These are phyloP conservation scores for Musa beccarii DNA, from an alignment of 176 grass and related monocot species.

Conservation along the genomic window DNA sequence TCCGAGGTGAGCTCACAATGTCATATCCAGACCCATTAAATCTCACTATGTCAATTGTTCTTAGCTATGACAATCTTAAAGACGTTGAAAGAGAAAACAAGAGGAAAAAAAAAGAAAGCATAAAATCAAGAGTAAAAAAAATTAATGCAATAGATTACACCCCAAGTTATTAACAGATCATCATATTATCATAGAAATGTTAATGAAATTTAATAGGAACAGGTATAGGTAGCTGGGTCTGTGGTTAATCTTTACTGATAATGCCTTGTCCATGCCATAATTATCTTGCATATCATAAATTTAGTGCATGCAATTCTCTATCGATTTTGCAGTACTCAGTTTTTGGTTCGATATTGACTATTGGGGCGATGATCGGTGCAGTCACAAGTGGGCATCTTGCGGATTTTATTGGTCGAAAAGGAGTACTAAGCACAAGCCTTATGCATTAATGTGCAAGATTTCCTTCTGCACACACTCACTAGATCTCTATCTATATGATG, in stretches of 20 bases:
- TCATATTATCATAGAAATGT: too few species aligned
- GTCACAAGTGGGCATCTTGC: constrained; percentile 48
- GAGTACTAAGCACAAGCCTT: constrained; percentile 19
- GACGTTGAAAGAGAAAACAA: too few species aligned
- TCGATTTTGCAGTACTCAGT: constrained; percentile 48
- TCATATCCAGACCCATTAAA: neutral
- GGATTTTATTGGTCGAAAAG: constrained; percentile 60
- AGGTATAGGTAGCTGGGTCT: too few species aligned
- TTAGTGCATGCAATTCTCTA: neutral
- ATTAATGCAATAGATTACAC: too few species aligned
- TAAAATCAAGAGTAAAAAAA: too few species aligned
- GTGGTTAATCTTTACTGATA: too few species aligned
- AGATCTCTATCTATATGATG: neutral
- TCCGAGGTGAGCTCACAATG: constrained; percentile 30
- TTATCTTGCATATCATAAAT: neutral
- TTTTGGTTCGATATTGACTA: constrained; percentile 66
- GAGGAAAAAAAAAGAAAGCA: too few species aligned
- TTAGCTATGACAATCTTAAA: too few species aligned
- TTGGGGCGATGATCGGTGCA: constrained; percentile 69
- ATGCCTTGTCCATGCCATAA: too few species aligned
- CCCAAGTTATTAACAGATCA: too few species aligned
- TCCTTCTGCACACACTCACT: neutral
- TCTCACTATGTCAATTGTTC: too few species aligned
- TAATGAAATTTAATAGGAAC: too few species aligned
- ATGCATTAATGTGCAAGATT: neutral